Evolutionary conservation across 306 rosid species (phyloP).

Genomic region (Senna tora): DNA sequence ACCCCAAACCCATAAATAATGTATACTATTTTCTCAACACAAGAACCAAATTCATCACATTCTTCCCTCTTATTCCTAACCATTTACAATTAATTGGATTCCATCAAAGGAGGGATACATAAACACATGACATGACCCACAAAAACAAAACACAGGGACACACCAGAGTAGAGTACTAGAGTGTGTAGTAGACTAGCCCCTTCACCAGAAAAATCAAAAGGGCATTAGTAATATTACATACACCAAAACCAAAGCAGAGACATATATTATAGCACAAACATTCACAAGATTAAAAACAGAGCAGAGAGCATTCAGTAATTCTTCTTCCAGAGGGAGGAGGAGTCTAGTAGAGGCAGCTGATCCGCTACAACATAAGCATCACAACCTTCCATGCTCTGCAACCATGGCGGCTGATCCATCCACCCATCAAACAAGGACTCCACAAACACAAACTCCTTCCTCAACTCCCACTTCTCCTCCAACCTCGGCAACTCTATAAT

Average conservation of each 20-base stretch:
- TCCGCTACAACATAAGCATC: slow-evolving; percentile 14
- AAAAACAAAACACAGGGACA: neutral
- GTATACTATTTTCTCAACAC: neutral
- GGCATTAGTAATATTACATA: slow-evolving; percentile 25
- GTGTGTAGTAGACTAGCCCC: slow-evolving; percentile 34
- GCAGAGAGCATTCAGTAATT: slow-evolving; percentile 24
- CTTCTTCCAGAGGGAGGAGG: slow-evolving; percentile 46
- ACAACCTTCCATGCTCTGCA: slow-evolving; percentile 51
- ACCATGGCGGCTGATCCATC: slow-evolving; percentile 68
- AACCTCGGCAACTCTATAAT: slow-evolving; percentile 72
- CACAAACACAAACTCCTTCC: slow-evolving; percentile 61
- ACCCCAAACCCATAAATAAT: too few species aligned
- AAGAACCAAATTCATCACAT: slow-evolving; percentile 18
- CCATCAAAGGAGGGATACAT: neutral
- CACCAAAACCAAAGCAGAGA: neutral
- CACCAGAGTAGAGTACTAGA: too few species aligned
- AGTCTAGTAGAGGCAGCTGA: slow-evolving; percentile 21
- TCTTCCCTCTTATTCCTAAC: slow-evolving; percentile 27
- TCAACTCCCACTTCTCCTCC: slow-evolving; percentile 46
- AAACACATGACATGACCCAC: slow-evolving; percentile 14
- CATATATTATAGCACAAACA: neutral
- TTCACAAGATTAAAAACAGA: neutral
- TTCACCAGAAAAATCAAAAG: slow-evolving; percentile 52
- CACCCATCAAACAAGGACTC: slow-evolving; percentile 61
- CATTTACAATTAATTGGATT: slow-evolving; percentile 50